Base-by-base conservation (phyloP, 306 rosid species). In the Vigna radiata region DNA sequence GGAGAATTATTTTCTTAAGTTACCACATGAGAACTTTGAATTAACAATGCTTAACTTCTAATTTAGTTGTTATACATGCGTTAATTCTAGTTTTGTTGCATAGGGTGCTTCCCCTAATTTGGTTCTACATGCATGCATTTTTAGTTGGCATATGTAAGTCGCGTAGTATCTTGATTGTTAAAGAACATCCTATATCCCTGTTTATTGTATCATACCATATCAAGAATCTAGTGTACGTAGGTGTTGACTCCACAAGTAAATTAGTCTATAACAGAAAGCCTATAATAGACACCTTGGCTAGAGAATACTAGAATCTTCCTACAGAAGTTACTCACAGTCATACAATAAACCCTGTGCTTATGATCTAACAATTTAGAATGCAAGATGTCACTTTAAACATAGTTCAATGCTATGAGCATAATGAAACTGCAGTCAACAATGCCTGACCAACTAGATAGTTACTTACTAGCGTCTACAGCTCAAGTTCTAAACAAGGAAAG, bases 401-500 rank as follows among this genome's bases (percentile, higher is more conserved):
- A 46, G 31, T 50, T 75, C 43, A 48, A 55, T 56, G 37, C 54
- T 39, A 77, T 65, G 39, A 41, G 70, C 19, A 73, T 14, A 66
- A 75, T n/a, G 54, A 63, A 82, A 39, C 73, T 65, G 46, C 72
- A 63, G 36, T 55, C 55, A 64, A 70, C 19, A 48, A 74, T 53
- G 46, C 41, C 54, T 12, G 43, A 73, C 76, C 50, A 48, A 58
- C 61, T 44, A 74, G 65, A 63, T 52, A 78, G 72, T 59, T 75
- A 31, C 54, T 59, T 75, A 31, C 54, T 58, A 56, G 36, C 70
- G 19, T 50, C 39, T 70, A 71, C 53, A 36, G 72, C 52, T 65
- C 47, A 61, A 48, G 41, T 79, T 46, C 29, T 58, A 60, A 79
- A 61, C 23, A 74, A 67, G 59, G 78, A 72, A 82, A 79, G 62